Evolutionary conservation across 23 red algal species (phyloP).

Genomic region (Cyanidiococcus yangmingshanensis): DNA sequence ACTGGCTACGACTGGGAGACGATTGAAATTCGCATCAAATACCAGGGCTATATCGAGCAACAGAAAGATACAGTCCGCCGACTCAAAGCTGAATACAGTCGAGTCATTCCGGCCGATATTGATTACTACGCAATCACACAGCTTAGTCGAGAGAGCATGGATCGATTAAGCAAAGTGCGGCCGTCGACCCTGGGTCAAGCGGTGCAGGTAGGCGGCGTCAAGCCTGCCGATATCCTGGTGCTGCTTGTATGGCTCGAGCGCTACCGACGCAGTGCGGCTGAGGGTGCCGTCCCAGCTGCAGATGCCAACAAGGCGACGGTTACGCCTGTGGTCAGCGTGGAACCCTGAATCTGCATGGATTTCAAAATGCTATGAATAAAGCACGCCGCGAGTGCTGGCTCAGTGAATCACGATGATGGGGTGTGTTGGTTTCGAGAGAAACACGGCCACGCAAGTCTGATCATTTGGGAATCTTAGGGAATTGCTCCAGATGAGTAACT

Average conservation of each 20-base stretch:
- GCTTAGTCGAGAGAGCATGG: constrained; percentile 63
- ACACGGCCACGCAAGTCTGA: too few species aligned
- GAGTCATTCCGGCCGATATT: constrained; percentile 33
- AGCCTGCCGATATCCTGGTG: constrained; percentile 79
- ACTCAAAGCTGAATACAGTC: constrained; percentile 22
- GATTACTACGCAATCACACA: constrained; percentile 61
- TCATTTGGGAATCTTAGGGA: too few species aligned
- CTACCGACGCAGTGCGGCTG: not conserved
- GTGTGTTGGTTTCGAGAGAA: too few species aligned
- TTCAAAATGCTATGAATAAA: too few species aligned
- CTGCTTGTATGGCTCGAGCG: constrained; percentile 57
- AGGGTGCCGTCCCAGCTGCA: too few species aligned
- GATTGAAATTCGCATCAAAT: constrained; percentile 86
- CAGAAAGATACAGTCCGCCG: constrained; percentile 67
- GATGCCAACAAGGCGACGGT: too few species aligned
- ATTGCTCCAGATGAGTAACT: too few species aligned
- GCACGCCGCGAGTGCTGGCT: too few species aligned
- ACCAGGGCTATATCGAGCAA: constrained; percentile 77
- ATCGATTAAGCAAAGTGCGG: constrained; percentile 60
- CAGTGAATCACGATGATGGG: too few species aligned
- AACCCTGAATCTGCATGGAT: too few species aligned
- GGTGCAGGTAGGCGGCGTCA: constrained; percentile 73
- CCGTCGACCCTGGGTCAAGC: constrained; percentile 88
- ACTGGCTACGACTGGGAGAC: constrained; percentile 73
- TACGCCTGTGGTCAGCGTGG: too few species aligned